Conservation (phyloP, 352 stramenopile species). For the Phytophthora quininea region DNA sequence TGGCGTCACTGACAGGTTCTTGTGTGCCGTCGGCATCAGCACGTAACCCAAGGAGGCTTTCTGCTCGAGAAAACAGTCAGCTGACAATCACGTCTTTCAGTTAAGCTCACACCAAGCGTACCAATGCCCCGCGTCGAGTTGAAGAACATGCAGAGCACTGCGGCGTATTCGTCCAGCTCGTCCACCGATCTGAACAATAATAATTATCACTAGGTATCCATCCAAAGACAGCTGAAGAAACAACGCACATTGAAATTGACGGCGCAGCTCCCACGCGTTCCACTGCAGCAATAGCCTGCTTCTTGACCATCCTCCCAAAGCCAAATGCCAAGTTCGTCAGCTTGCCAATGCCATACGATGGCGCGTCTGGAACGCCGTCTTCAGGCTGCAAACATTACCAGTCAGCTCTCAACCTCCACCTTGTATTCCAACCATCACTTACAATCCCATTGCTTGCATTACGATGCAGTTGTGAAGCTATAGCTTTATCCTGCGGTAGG, state of each 20-base stretch:
- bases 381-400: conserved; percentile 18
- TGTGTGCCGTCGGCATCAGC: conserved; percentile 58
- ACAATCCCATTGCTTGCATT: conserved; percentile 22
- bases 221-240: neutral
- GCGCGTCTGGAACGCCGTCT: conserved; percentile 15
- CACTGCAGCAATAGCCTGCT: conserved; percentile 82
- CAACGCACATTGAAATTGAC: conserved; percentile 53
- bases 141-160: conserved; percentile 74
- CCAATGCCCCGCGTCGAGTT: conserved; percentile 74
- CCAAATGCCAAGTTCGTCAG: conserved; percentile 82
- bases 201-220: neutral
- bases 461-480: conserved; percentile 11
- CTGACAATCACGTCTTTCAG: neutral
- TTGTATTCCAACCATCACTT: conserved; percentile 3
- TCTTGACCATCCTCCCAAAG: conserved; percentile 87
- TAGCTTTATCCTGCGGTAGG: conserved; percentile 38
- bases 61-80: conserved; percentile 25
- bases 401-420: neutral
- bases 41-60: conserved; percentile 61
- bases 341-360: conserved; percentile 57
- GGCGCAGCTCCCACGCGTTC: conserved; percentile 74
- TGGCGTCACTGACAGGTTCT: conserved; percentile 59
- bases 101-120: conserved; percentile 12
- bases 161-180: conserved; percentile 76
- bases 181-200: conserved; percentile 45